Base-by-base conservation (phyloP, 768 basidiomycete genomes). In the Suillus subaureus region DNA sequence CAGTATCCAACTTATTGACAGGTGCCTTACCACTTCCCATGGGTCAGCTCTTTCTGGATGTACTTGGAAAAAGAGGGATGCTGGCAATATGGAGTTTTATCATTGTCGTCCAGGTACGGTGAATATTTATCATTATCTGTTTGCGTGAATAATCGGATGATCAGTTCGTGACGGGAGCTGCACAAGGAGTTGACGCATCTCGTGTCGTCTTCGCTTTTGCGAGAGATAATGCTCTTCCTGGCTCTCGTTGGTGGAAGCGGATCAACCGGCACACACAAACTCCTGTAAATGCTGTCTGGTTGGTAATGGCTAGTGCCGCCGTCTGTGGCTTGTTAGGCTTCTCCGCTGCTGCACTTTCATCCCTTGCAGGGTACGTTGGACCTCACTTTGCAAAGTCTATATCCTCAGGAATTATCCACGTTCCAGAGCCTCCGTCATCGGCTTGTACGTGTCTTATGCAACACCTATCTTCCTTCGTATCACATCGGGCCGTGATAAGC, bases 151-250 rank as follows among this genome's bases (percentile, higher is more conserved):
- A 57, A 64, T 57, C 18, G 43, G 21, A 15, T 23, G 4, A 39
- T 6, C 64, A 90, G 89, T 90, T 83, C 67, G 88, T 89, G 23
- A 90, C 89, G 0, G 90, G 89, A 11, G 89, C 89, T 15, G 90
- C 90, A 8, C 90, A 91, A 72, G 86, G 83, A 26, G 89, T 91
- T 9, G 90, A 91, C 70, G 90, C 90, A 15, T 90, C 89, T 49
- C 87, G 90, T 21, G 90, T 90, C 12, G 83, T 91, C 57, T 91
- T 90, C 67, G 90, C 90, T 8, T 91, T 91, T 72, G 89, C 90
- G 21, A 79, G 90, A 43, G 90, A 92, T 69, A 86, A 90, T 64
- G 90, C 90, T 7, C 81, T 92, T 13, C 90, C 90, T 8, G 89
- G 90, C 6, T 91, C 90, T 42, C 82, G 81, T 31, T 88, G 82